A percentile compares a stretch with the other conserved stretches of the same genome.
These are phyloP conservation scores for Ceratobasidium sp. DNA, from an alignment of 1,284 basidiomycete genomes.

Conservation along the genomic window DNA sequence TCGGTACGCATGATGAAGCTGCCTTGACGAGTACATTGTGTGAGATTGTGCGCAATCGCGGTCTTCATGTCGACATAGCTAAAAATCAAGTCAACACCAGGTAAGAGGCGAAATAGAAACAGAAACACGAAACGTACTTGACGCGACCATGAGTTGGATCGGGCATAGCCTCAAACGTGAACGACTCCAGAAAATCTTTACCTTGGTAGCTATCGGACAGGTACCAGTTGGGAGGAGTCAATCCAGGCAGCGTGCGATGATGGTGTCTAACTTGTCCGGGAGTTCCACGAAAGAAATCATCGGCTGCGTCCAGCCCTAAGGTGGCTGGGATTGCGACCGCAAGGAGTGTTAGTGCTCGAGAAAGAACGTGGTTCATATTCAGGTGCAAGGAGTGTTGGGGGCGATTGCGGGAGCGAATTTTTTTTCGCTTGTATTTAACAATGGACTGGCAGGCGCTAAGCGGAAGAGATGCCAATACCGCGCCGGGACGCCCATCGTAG, in stretches of 20 bases:
- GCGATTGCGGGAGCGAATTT: background rate
- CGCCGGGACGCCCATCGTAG: too few relatives aligned
- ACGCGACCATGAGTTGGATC: constrained; percentile 76
- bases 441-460: background rate
- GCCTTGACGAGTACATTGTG: constrained; percentile 32
- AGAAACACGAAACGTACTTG: constrained; percentile 62
- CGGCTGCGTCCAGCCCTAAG: constrained; percentile 4
- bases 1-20: constrained; percentile 51
- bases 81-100: background rate
- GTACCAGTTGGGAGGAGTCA: constrained; percentile 1
- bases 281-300: constrained; percentile 9
- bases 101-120: background rate
- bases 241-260: background rate
- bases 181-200: constrained; percentile 64
- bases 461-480: constrained; percentile 4
- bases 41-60: constrained; percentile 48
- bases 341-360: background rate
- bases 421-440: background rate
- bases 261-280: background rate
- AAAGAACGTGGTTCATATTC: constrained; percentile 10
- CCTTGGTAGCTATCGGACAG: constrained; percentile 63
- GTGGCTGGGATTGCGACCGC: background rate
- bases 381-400: background rate
- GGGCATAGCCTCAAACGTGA: constrained; percentile 65
- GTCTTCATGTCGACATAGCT: constrained; percentile 50